Evolutionary conservation across 768 basidiomycete genomes (phyloP).

Genomic region (Boletus barrowsii): DNA sequence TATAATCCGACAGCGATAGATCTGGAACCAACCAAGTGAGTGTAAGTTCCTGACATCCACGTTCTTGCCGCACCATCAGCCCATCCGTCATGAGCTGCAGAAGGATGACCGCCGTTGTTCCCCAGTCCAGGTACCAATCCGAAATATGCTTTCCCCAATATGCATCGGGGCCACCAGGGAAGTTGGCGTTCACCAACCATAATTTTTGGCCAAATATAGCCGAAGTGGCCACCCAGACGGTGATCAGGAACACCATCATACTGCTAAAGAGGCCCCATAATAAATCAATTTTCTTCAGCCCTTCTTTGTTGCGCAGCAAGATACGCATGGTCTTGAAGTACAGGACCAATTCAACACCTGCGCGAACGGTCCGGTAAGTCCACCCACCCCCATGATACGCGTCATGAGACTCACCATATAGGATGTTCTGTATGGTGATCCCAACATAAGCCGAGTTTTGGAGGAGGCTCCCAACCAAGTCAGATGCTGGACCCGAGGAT

Average conservation of each 20-base stretch:
- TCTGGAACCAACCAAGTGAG: constrained; percentile 26
- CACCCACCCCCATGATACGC: background rate
- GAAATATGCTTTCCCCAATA: constrained; percentile 29
- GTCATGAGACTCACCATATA: constrained; percentile 18
- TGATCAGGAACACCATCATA: constrained; percentile 26
- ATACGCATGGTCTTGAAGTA: constrained; percentile 22
- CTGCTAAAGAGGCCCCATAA: constrained; percentile 26
- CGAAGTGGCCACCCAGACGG: constrained; percentile 24
- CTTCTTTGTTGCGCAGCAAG: constrained; percentile 4
- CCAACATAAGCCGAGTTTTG: constrained; percentile 10
- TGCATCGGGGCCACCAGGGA: constrained; percentile 34
- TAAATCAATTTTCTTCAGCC: constrained; percentile 1
- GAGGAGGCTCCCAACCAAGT: no score
- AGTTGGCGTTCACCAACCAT: constrained; percentile 34
- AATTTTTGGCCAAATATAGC: constrained; percentile 29
- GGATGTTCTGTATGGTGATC: constrained; percentile 16
- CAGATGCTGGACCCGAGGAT: no score
- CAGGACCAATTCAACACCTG: constrained; percentile 22
- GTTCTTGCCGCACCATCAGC: constrained; percentile 12
- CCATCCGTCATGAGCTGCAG: constrained; percentile 37
- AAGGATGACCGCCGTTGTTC: constrained; percentile 21
- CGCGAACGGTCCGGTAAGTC: background rate
- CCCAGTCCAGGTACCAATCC: constrained; percentile 29
- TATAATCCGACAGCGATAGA: constrained; percentile 38
- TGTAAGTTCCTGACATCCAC: background rate